phyloP scores from a whole-genome alignment of 139 green algal species.

The Tetraselmis chui region DNA sequence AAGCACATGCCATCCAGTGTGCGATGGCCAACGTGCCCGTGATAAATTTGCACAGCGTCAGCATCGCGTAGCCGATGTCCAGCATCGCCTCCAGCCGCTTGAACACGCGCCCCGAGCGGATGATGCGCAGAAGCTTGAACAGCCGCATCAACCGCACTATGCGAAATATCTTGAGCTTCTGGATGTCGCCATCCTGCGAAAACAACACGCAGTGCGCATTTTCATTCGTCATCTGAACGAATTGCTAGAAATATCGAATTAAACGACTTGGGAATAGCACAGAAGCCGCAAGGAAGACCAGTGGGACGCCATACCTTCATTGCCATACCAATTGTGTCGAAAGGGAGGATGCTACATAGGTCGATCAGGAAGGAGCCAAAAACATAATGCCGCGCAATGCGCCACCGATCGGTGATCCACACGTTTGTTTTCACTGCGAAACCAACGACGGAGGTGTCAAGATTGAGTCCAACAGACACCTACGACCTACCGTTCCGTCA shows the following conservation, averaged over 20 bases:
- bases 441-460: too few species aligned
- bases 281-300: too few species aligned
- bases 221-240: too few species aligned
- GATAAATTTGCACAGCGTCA: constrained; percentile 17
- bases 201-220: too few species aligned
- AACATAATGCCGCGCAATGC: neutral
- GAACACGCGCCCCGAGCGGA: constrained; percentile 10
- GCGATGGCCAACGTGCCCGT: constrained; percentile 12
- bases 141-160: constrained; percentile 14
- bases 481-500: too few species aligned
- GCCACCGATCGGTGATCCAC: neutral
- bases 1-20: constrained; percentile 23
- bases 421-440: neutral
- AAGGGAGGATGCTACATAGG: neutral
- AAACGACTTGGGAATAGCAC: too few species aligned
- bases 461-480: too few species aligned
- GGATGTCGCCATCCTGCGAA: constrained; percentile 1
- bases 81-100: constrained; percentile 10
- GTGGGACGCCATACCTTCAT: neutral
- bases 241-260: too few species aligned
- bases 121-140: constrained; percentile 18
- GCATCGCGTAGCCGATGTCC: constrained; percentile 15
- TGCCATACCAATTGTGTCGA: constrained; percentile 6
- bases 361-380: constrained; percentile 4
- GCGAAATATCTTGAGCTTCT: neutral